These are phyloP conservation scores for Kwoniella pini DNA, from an alignment of 768 basidiomycete genomes.

Conservation along the genomic window DNA sequence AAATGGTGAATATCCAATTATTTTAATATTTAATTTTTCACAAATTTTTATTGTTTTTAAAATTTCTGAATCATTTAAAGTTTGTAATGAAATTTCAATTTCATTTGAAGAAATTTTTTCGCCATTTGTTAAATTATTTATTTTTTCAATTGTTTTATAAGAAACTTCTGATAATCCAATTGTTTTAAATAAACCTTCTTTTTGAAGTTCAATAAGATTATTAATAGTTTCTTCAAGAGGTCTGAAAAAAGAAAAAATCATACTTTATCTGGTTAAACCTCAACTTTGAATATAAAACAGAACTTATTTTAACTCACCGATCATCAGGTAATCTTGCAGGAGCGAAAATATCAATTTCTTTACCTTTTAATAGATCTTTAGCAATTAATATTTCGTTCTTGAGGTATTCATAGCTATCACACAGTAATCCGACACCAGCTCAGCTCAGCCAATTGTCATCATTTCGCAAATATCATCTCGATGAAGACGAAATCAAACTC, in stretches of 20 bases:
- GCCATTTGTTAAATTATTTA: conserved; percentile 48
- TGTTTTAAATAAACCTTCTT: conserved; percentile 61
- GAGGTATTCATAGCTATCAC: conserved; percentile 56
- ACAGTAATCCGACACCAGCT: too few relatives aligned
- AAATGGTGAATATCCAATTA: conserved; percentile 4
- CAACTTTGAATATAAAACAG: too few relatives aligned
- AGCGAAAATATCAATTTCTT: conserved; percentile 63
- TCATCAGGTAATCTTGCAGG: conserved; percentile 15
- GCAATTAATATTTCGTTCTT: conserved; percentile 58
- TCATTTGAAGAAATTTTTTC: conserved; percentile 64
- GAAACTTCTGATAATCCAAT: conserved; percentile 15
- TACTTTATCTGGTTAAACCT: too few relatives aligned
- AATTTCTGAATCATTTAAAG: conserved; percentile 61
- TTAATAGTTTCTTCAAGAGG: conserved; percentile 59
- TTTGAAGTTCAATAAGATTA: conserved; percentile 57
- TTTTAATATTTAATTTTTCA: background rate
- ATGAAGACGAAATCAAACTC: too few relatives aligned
- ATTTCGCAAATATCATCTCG: too few relatives aligned
- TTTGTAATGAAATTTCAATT: conserved; percentile 60
- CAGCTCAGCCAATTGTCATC: too few relatives aligned
- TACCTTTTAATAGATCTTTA: conserved; percentile 57
- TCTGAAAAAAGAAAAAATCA: background rate
- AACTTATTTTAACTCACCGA: conserved; percentile 18
- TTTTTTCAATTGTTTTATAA: conserved; percentile 58
- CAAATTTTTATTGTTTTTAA: conserved; percentile 53